phyloP scores from a whole-genome alignment of 2,329 filamentous ascomycete species.

The Hypoxylon sp. region DNA sequence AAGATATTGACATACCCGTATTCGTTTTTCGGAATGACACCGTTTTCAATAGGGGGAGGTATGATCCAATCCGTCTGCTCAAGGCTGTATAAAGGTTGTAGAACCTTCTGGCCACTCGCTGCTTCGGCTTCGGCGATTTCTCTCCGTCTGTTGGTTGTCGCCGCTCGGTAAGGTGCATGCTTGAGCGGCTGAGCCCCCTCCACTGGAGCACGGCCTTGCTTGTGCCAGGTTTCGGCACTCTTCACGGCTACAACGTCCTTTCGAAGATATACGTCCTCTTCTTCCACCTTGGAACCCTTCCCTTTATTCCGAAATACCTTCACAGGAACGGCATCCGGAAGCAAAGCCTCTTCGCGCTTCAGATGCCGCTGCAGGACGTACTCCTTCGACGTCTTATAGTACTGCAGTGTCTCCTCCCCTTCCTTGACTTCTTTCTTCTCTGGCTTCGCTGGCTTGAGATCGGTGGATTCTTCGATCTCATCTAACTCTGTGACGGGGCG shows the following conservation, averaged over 20 bases:
- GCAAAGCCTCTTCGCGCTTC: constrained; percentile 89
- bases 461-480: constrained; percentile 80
- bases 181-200: constrained; percentile 82
- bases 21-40: constrained; percentile 90
- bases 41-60: constrained; percentile 84
- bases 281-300: constrained; percentile 78
- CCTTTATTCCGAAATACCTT: constrained; percentile 79
- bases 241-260: constrained; percentile 87
- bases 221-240: constrained; percentile 96
- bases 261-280: constrained; percentile 84
- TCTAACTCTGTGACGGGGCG: constrained; percentile 76
- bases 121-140: constrained; percentile 89
- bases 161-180: constrained; percentile 87
- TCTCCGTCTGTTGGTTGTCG: constrained; percentile 86
- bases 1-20: constrained; percentile 68
- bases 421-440: constrained; percentile 80
- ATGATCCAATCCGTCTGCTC: constrained; percentile 97
- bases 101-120: constrained; percentile 81
- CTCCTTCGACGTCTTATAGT: constrained; percentile 86
- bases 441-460: constrained; percentile 77
- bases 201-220: constrained; percentile 85
- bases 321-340: constrained; percentile 74
- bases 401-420: constrained; percentile 85
- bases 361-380: constrained; percentile 88
- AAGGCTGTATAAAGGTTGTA: constrained; percentile 85